Conservation (phyloP, 2,329 filamentous ascomycete species). For the Cladosporium velox region DNA sequence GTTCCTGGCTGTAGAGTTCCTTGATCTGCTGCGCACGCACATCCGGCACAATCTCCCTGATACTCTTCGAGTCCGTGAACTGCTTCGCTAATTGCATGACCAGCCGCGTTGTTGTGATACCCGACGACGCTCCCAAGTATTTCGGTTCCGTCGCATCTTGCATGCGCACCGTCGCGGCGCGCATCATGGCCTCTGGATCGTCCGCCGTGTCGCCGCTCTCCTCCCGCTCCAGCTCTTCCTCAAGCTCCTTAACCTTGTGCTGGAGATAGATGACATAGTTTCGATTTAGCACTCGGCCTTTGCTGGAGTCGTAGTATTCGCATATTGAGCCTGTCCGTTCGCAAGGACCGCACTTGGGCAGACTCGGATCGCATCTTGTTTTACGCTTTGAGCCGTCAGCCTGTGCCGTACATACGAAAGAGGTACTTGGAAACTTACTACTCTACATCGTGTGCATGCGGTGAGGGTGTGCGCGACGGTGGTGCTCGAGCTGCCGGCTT, state of each 20-base stretch:
- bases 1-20: constrained; percentile 68
- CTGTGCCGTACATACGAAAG: background rate
- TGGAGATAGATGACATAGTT: constrained; percentile 92
- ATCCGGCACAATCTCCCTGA: constrained; percentile 88
- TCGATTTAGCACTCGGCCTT: constrained; percentile 81
- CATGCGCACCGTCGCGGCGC: constrained; percentile 81
- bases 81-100: constrained; percentile 97
- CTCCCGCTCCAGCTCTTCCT: constrained; percentile 76
- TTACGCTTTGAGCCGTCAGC: constrained; percentile 67
- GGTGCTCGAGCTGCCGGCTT: constrained; percentile 7
- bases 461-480: constrained; percentile 74
- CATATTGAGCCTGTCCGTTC: constrained; percentile 88
- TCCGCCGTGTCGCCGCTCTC: constrained; percentile 74
- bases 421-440: constrained; percentile 55
- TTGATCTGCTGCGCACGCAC: constrained; percentile 65
- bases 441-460: constrained; percentile 76
- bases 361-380: constrained; percentile 89
- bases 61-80: constrained; percentile 85
- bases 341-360: constrained; percentile 89
- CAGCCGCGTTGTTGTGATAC: constrained; percentile 89
- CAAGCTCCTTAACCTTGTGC: constrained; percentile 78
- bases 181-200: constrained; percentile 79
- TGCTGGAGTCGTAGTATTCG: constrained; percentile 92
- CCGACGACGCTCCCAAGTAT: constrained; percentile 90
- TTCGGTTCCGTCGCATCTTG: constrained; percentile 84